phyloP scores from a whole-genome alignment of 2,329 filamentous ascomycete species.

The Aspergillaceae sp. region DNA sequence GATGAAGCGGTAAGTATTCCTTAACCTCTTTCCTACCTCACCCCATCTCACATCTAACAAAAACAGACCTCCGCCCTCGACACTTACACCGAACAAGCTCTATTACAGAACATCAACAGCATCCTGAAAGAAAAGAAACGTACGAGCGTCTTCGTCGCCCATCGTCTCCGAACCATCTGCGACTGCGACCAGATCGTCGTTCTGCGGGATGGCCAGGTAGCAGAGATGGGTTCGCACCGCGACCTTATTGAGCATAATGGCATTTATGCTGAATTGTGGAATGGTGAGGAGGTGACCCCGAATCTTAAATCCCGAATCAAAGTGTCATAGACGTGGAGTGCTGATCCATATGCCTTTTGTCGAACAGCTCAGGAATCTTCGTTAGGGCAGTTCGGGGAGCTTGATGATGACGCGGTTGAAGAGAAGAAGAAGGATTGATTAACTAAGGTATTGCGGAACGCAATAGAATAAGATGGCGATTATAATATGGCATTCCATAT shows the following conservation, averaged over 20 bases:
- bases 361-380: slow-evolving; percentile 54
- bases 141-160: slow-evolving; percentile 92
- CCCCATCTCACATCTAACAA: slow-evolving; percentile 1
- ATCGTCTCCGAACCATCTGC: slow-evolving; percentile 84
- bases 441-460: no score
- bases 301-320: background rate
- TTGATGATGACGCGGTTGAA: slow-evolving; percentile 29
- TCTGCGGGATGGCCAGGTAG: slow-evolving; percentile 72
- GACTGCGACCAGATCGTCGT: slow-evolving; percentile 92
- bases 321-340: background rate
- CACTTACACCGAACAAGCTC: slow-evolving; percentile 83
- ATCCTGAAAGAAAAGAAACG: slow-evolving; percentile 80
- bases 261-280: slow-evolving; percentile 86
- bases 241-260: slow-evolving; percentile 64
- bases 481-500: no score
- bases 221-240: slow-evolving; percentile 79
- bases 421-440: slow-evolving; percentile 18
- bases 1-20: slow-evolving; percentile 63
- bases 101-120: slow-evolving; percentile 86
- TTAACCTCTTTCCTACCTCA: background rate
- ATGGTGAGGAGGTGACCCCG: slow-evolving; percentile 43
- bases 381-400: slow-evolving; percentile 27
- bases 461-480: no score
- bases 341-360: background rate
- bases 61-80: slow-evolving; percentile 70